A percentile compares a stretch with the other conserved stretches of the same genome.
Evolutionary conservation across 2,329 filamentous ascomycete species (phyloP).

Genomic region (Pleurostoma richardsiae): DNA sequence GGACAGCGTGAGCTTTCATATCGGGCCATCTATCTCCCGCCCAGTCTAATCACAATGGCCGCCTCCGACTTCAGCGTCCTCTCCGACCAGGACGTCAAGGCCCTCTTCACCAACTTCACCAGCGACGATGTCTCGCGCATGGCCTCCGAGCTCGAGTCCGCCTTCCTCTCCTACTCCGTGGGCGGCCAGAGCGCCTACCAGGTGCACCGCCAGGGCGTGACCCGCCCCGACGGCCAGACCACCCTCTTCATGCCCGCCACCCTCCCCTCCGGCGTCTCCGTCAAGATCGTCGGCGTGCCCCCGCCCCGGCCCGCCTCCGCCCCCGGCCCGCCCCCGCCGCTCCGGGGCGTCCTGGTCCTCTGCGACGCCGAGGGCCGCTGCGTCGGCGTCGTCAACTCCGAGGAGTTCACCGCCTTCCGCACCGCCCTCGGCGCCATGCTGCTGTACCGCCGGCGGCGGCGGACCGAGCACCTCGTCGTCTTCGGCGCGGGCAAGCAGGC

Average conservation of each 20-base stretch:
- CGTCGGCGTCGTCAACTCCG: slow-evolving; percentile 60
- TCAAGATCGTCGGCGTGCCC: neutral
- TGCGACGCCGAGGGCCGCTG: slow-evolving; percentile 40
- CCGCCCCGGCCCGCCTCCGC: neutral
- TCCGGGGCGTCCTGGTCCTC: slow-evolving; percentile 49
- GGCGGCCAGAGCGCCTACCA: neutral
- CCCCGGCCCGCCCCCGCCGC: too few relatives aligned
- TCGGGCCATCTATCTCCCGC: too few relatives aligned
- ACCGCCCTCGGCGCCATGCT: slow-evolving; percentile 61
- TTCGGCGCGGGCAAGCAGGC: slow-evolving; percentile 69
- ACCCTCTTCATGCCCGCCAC: neutral
- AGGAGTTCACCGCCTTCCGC: slow-evolving; percentile 64
- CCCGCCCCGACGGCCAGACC: neutral
- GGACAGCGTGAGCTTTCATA: too few relatives aligned
- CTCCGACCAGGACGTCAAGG: neutral
- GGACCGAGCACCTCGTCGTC: slow-evolving; percentile 48
- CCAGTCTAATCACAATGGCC: too few relatives aligned
- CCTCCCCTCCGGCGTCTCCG: neutral
- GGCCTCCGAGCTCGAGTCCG: neutral
- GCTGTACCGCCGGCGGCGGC: slow-evolving; percentile 43
- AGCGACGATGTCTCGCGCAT: neutral
- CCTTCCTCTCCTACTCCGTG: neutral
- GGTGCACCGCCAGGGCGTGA: neutral
- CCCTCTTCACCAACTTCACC: neutral
- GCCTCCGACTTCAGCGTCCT: neutral